Percentiles rank a stretch among this genome's conserved stretches.
phyloP scores from a whole-genome alignment of 2,329 filamentous ascomycete genomes.

The Botrytis elliptica region DNA sequence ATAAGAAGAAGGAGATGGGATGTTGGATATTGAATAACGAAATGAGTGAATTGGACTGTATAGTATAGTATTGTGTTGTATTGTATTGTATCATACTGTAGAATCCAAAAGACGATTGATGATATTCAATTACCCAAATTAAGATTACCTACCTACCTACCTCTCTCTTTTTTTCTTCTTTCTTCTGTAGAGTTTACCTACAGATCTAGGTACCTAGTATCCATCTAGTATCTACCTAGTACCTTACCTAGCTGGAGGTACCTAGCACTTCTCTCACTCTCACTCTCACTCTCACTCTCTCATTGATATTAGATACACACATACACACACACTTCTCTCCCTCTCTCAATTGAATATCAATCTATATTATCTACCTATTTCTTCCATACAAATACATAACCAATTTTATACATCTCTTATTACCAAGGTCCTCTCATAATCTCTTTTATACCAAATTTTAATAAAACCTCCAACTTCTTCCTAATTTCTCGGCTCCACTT shows the following conservation, averaged over 20 bases:
- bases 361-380: background rate
- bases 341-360: background rate
- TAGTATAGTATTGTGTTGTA: no score
- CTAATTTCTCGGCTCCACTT: constrained; percentile 9
- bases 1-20: background rate
- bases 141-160: background rate
- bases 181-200: background rate
- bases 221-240: background rate
- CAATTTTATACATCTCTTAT: background rate
- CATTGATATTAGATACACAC: no score
- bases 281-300: no score
- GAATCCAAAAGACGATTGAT: no score
- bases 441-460: background rate
- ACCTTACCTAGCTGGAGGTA: background rate
- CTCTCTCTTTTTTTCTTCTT: background rate
- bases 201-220: background rate
- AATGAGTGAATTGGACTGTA: background rate
- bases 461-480: background rate
- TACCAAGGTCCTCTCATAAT: background rate
- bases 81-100: no score
- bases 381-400: background rate
- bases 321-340: no score
- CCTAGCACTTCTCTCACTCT: background rate
- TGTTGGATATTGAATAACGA: background rate
- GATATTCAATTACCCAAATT: background rate